Conservation (phyloP, 78 protist species). For the Emiliania huxleyi region DNA sequence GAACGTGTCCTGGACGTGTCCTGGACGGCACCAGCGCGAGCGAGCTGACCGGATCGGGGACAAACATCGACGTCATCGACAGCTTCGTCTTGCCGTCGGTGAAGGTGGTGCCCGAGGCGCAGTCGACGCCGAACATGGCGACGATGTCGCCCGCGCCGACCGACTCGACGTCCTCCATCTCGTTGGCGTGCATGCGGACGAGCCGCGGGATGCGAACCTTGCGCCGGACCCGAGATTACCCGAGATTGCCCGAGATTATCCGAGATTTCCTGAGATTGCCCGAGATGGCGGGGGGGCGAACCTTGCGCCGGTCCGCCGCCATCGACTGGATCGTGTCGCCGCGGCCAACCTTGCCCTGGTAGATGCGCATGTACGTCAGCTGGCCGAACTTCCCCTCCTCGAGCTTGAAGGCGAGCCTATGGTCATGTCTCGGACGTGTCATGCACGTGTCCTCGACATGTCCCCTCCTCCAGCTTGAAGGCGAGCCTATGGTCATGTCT, state of each 20-base stretch:
- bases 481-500: no score
- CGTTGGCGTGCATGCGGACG: slow-evolving; percentile 91
- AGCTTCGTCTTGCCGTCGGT: slow-evolving; percentile 35
- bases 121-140: slow-evolving; percentile 94
- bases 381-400: slow-evolving; percentile 87
- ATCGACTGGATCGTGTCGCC: slow-evolving; percentile 76
- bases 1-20: no score
- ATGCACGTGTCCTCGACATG: no score
- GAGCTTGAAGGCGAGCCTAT: slow-evolving; percentile 88
- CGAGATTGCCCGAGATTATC: no score
- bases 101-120: slow-evolving; percentile 94
- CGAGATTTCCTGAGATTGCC: no score
- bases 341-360: slow-evolving; percentile 68
- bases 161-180: slow-evolving; percentile 75
- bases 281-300: no score
- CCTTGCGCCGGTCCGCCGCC: slow-evolving; percentile 48
- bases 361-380: slow-evolving; percentile 92
- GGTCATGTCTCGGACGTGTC: no score
- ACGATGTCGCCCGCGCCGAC: slow-evolving; percentile 90
- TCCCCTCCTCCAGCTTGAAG: no score
- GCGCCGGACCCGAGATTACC: no score
- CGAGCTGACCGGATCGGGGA: slow-evolving; percentile 92
- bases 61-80: slow-evolving; percentile 79
- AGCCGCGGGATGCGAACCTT: slow-evolving; percentile 79
- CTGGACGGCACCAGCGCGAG: no score